These are phyloP conservation scores for Eimeria praecox DNA, from an alignment of 169 alveolate genomes.

Conservation along the genomic window DNA sequence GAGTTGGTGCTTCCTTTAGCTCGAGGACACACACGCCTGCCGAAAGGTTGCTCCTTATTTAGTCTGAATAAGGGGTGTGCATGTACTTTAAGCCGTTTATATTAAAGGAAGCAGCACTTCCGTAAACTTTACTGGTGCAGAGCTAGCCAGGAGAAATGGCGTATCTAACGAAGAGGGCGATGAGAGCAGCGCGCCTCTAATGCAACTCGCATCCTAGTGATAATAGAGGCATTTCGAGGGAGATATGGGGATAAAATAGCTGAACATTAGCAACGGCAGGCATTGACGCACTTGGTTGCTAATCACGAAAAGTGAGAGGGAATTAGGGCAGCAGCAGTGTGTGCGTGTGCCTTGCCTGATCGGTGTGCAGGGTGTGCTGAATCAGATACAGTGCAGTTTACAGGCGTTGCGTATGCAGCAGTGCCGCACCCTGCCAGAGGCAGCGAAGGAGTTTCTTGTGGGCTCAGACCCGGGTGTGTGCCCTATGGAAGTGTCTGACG, in stretches of 20 bases:
- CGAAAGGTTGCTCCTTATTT: neutral
- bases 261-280: neutral
- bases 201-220: neutral
- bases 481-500: neutral
- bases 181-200: neutral
- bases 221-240: neutral
- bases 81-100: neutral
- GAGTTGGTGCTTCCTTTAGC: neutral
- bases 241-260: neutral
- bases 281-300: neutral
- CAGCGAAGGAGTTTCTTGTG: conserved; percentile 46
- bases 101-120: neutral
- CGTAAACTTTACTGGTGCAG: neutral
- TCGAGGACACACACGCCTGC: neutral
- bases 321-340: neutral
- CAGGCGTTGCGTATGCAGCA: conserved; percentile 61
- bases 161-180: neutral
- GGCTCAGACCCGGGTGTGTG: neutral
- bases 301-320: neutral
- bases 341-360: neutral
- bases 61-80: neutral
- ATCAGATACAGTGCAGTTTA: conserved; percentile 47
- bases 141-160: neutral
- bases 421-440: conserved; percentile 50
- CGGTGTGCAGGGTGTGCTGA: conserved; percentile 51